Evolutionary conservation across 768 basidiomycete genomes (phyloP).

Genomic region (Macrolepiota albuminosa): DNA sequence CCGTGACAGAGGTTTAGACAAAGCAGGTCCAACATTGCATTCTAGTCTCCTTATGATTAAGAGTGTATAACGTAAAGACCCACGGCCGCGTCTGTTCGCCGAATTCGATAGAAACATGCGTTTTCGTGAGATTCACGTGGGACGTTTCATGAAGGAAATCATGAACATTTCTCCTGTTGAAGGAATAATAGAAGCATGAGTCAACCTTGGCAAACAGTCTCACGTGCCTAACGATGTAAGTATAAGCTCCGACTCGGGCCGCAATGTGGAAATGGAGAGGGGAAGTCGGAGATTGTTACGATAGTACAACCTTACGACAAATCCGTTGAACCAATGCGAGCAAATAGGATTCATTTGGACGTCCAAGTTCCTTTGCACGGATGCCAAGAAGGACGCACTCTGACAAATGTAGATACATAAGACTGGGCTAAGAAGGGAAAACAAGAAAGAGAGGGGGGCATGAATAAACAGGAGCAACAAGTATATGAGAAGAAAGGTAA

Average conservation of each 20-base stretch:
- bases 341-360: neutral
- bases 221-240: neutral
- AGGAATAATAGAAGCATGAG: neutral
- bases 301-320: neutral
- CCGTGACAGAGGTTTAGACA: constrained; percentile 1
- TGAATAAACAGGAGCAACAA: too few relatives aligned
- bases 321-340: neutral
- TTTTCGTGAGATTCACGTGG: neutral
- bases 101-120: neutral
- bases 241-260: neutral
- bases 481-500: too few relatives aligned
- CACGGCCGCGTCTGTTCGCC: neutral
- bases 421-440: too few relatives aligned
- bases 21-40: neutral
- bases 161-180: neutral
- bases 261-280: too few relatives aligned
- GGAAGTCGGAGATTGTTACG: neutral
- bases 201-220: neutral
- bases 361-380: neutral
- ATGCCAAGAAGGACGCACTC: neutral
- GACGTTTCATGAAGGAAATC: neutral
- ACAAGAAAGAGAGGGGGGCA: too few relatives aligned
- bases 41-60: neutral
- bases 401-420: neutral
- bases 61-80: neutral